Evolutionary conservation across 2,329 filamentous ascomycete species (phyloP), one percentile per base, ranked within the genome.

Genomic region (Sphaerulina musiva): DNA sequence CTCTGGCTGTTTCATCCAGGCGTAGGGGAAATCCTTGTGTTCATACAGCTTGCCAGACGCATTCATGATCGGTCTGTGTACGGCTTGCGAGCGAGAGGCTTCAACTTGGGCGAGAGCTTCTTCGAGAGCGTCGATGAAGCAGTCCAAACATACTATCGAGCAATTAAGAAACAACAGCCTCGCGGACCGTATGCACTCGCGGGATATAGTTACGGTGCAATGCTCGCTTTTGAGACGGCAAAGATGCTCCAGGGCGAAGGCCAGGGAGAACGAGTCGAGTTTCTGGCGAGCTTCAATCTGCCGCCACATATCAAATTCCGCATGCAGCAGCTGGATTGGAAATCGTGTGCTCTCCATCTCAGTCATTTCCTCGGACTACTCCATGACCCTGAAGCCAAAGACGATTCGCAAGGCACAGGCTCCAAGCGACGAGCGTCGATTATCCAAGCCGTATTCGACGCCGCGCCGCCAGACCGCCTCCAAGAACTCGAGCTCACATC

Each of bases 181-280:
- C 9, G 63, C 0, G 78, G 78, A 0, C 78, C 78, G 0, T 81
- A 81, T 57, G 74, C 74, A 0, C 60, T 82, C 0, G 74, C 74
- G 0, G 78, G 79, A 1, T 80, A 80, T 60, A 74, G 69, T 3
- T 79, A 74, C 59, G 78, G 79, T 1, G 58, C 68, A 0, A 78
- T 77, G 65, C 54, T 80, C 0, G 76, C 77, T 0, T 81, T 79
- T 51, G 78, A 80, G 60, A 64, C 76, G 0, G 67, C 71, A 8
- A 80, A 80, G 63, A 29, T 58, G 1, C 67, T 80, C 6, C 36
- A 43, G 8, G 12, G 11, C 14, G 70, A 78, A 42, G 43, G 43
- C 11, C 32, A 43, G 10, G 52, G 46, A 20, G 32, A 50, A 4
- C 36, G 45, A 20, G 74, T 80, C 1, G 31, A 53, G 0, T 79